A percentile compares a stretch with the other conserved stretches of the same genome.
Conservation (phyloP, 257 asterid species). For the Solanum habrochaites region DNA sequence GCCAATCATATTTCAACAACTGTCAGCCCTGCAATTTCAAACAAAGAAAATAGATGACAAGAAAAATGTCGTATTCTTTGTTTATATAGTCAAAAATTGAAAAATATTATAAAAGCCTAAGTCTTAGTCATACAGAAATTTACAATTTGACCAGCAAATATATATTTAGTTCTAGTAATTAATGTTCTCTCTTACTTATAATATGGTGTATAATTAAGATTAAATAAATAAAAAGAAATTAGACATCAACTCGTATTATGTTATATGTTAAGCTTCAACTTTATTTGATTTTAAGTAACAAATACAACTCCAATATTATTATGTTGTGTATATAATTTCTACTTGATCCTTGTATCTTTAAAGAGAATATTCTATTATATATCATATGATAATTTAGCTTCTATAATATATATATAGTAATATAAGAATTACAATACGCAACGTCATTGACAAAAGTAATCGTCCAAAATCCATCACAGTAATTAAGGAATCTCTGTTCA, state of each 20-base stretch:
- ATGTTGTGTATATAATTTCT: background rate
- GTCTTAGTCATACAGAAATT: background rate
- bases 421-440: background rate
- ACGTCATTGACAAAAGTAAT: background rate
- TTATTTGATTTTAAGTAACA: background rate
- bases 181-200: background rate
- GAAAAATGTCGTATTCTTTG: background rate
- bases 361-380: background rate
- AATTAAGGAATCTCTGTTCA: background rate
- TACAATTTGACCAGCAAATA: background rate
- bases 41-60: background rate
- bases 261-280: background rate
- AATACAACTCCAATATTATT: background rate
- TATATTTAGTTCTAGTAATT: background rate
- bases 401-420: background rate
- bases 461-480: background rate
- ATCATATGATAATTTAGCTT: background rate
- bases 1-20: background rate
- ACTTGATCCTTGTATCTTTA: background rate
- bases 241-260: background rate
- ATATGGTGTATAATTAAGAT: background rate
- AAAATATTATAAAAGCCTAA: background rate
- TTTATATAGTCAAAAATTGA: background rate
- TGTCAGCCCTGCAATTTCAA: background rate
- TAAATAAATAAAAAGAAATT: background rate